Base-by-base conservation (phyloP, 768 basidiomycete species). In the Pluteus cervinus region DNA sequence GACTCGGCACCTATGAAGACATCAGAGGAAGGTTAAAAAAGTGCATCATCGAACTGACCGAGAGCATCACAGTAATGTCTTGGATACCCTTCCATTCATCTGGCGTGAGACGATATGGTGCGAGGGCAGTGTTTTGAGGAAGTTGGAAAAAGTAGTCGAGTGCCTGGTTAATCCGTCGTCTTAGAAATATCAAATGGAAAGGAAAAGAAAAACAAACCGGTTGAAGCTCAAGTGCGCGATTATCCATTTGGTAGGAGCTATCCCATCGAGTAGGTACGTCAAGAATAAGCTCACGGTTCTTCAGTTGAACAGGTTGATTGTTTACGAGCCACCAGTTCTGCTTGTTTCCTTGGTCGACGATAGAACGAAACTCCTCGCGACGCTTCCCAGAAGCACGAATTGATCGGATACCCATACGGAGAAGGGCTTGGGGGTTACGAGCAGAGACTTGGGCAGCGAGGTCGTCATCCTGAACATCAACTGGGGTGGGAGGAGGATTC, bases 251-350 rank as follows among this genome's bases (percentile, higher is more conserved):
- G 23, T 29, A 42, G 2, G 26, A 18, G 7, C 5, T 8, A 34
- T 41, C 40, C 40, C 40, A 41, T n/a, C 33, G 33, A 5, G 40
- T 41, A 9, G 17, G 4, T 21, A 41, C 33, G 29, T 41, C 40
- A 4, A 24, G 40, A 6, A 34, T 12, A n/a, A 24, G 17, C 26
- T 36, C 23, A 24, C 28, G 41, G 15, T 23, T 24, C 16, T 17
- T 36, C 28, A n/a, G 26, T n/a, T 36, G 15, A 14, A 36, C 21
- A 4, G 34, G 7, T 24, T 21, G 23, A 14, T 15, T 15, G 24
- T n/a, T 20, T 5, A 11, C 33, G 24, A 20, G 11, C 18, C 17
- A 34, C 17, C 34, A 7, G 6, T 24, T 15, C 7, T 24, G 23
- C n/a, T 21, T 24, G 22, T 36, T 36, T 16, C 34, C 21, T 11